Evolutionary conservation across 129 eudicot genomes (phyloP), one percentile per base, ranked within the genome.

Genomic region (Saposhnikovia divaricata): DNA sequence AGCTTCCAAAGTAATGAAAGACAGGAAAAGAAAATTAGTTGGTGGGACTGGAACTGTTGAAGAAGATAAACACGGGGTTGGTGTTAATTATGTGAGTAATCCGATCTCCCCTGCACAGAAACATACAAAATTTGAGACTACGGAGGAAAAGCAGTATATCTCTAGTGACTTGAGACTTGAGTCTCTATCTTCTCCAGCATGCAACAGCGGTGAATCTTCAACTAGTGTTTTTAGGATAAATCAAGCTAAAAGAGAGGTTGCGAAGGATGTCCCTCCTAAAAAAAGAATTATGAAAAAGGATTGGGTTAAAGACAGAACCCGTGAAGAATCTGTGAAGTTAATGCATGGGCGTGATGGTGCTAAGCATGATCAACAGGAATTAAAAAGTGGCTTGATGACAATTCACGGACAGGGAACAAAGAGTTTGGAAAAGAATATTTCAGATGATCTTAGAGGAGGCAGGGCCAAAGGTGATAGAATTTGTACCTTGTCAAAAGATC

Each of bases 241-340:
- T 79, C 84, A 77, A 83, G 81, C 82, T 82, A 73, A 72, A 80
- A 78, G 57, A 72, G 87, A 82, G 80, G 50, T 85, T 73, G 87
- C 78, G 74, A 85, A 81, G 85, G 81, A 76, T 39, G 75, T 80
- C 70, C 87, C 78, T 45, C 48, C 86, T 25, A 92, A 83, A 78
- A 84, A 88, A 73, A 85, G 83, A 83, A 88, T 81, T 80, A 51
- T 81, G 45, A 85, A 74, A 48, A 88, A 83, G 78, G 85, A 77
- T 66, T 61, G 81, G 85, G 66, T 71, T 6, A 77, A 84, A 73
- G 91, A 77, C 59, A 66, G 68, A 61, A 66, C 80, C 6, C 75
- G 84, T 83, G 87, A 78, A 39, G 91, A 84, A 68, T 79, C 84
- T 13, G 46, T 81, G 53, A 83, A 80, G 39, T 74, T 75, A 55